Evolutionary conservation across 495 filamentous ascomycete species (phyloP).

Genomic region (Acidiella bohemica): DNA sequence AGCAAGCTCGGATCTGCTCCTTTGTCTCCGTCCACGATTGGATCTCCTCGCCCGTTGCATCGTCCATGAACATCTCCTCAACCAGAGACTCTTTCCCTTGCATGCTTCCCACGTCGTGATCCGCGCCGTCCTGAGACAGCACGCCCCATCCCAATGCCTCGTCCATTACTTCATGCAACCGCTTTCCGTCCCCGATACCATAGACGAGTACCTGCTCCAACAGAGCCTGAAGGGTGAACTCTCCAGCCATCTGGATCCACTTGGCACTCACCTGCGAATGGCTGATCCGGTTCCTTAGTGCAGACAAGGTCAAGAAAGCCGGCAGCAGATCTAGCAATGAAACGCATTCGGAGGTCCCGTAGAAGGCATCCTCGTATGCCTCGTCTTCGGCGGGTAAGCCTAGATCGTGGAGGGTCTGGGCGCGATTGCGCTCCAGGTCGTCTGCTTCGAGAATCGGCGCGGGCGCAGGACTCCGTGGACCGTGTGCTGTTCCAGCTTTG

Average conservation of each 20-base stretch:
- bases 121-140: too few relatives aligned
- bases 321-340: slow-evolving; percentile 33
- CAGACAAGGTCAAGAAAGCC: slow-evolving; percentile 38
- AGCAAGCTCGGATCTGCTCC: too few relatives aligned
- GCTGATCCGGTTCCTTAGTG: slow-evolving; percentile 16
- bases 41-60: slow-evolving; percentile 18
- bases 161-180: too few relatives aligned
- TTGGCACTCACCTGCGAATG: slow-evolving; percentile 19
- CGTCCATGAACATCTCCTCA: slow-evolving; percentile 20
- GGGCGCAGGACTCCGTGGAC: too few relatives aligned
- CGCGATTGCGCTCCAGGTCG: slow-evolving; percentile 13
- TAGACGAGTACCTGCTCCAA: slow-evolving; percentile 35
- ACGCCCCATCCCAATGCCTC: slow-evolving; percentile 17
- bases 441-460: not conserved
- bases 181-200: slow-evolving; percentile 21
- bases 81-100: slow-evolving; percentile 1
- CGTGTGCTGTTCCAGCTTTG: slow-evolving; percentile 1
- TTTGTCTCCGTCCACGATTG: slow-evolving; percentile 21
- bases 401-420: slow-evolving; percentile 11
- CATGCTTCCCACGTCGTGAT: too few relatives aligned
- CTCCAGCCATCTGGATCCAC: slow-evolving; percentile 35
- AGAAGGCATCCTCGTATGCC: slow-evolving; percentile 18
- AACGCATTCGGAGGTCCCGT: slow-evolving; percentile 19
- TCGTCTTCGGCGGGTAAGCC: slow-evolving; percentile 13
- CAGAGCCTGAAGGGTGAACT: slow-evolving; percentile 39